phyloP scores from a whole-genome alignment of 257 asterid species.

The Asclepias syriaca region DNA sequence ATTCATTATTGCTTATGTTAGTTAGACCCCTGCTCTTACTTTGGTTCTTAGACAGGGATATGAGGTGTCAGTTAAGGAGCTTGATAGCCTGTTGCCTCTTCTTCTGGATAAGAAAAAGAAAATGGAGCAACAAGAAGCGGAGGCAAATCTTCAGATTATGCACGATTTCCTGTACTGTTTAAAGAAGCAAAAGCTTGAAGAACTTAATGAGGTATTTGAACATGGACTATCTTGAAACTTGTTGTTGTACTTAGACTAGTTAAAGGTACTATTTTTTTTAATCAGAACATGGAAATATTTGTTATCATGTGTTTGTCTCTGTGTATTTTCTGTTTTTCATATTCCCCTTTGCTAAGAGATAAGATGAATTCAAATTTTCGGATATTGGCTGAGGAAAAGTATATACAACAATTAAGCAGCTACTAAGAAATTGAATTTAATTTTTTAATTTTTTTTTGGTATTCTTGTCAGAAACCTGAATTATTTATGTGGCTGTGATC shows the following conservation, averaged over 20 bases:
- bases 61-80: conserved; percentile 72
- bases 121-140: conserved; percentile 96
- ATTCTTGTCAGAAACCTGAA: neutral
- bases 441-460: neutral
- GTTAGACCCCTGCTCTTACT: conserved; percentile 23
- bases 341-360: neutral
- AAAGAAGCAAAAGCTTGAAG: conserved; percentile 73
- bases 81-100: conserved; percentile 63
- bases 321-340: neutral
- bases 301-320: neutral
- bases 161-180: conserved; percentile 66
- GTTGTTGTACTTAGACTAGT: neutral
- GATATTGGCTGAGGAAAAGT: neutral
- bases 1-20: neutral
- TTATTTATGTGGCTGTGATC: neutral
- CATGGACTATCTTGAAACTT: conserved; percentile 20
- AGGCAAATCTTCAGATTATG: conserved; percentile 70
- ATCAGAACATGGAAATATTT: neutral
- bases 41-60: conserved; percentile 80
- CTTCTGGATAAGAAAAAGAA: conserved; percentile 78
- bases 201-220: conserved; percentile 75
- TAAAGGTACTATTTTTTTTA: neutral
- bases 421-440: neutral
- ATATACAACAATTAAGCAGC: neutral
- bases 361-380: neutral